Conservation (phyloP, 352 stramenopile species). For the Hyaloperonospora brassicae region DNA sequence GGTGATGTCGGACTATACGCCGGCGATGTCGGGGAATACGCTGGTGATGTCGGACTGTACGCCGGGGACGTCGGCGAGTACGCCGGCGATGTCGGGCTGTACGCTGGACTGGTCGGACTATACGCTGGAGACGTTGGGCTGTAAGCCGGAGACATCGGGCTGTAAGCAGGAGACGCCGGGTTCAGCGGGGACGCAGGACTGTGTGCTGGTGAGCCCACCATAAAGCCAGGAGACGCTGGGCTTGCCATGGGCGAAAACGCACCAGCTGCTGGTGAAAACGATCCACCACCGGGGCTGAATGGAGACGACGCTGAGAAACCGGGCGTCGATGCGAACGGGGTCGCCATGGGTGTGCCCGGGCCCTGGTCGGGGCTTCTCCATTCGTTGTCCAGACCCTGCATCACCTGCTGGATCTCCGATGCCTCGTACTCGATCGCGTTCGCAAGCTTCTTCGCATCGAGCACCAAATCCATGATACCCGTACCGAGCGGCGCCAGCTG, state of each 20-base stretch:
- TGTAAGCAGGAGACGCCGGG: slow-evolving; percentile 84
- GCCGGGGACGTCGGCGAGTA: slow-evolving; percentile 68
- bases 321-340: slow-evolving; percentile 74
- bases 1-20: slow-evolving; percentile 67
- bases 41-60: slow-evolving; percentile 81
- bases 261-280: slow-evolving; percentile 84
- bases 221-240: slow-evolving; percentile 66
- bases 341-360: slow-evolving; percentile 76
- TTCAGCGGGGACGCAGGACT: slow-evolving; percentile 65
- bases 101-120: no score
- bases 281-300: slow-evolving; percentile 74
- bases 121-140: slow-evolving; percentile 58
- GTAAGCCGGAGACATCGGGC: slow-evolving; percentile 85
- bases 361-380: slow-evolving; percentile 79
- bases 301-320: slow-evolving; percentile 86
- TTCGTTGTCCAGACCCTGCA: slow-evolving; percentile 88
- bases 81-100: slow-evolving; percentile 61
- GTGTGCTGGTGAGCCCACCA: slow-evolving; percentile 62
- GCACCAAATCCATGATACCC: slow-evolving; percentile 95
- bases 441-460: slow-evolving; percentile 97
- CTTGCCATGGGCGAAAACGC: slow-evolving; percentile 83
- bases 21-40: slow-evolving; percentile 61
- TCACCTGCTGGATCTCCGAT: slow-evolving; percentile 87
- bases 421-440: slow-evolving; percentile 96
- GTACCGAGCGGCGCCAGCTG: slow-evolving; percentile 95